A percentile compares a stretch with the other conserved stretches of the same genome.
Conservation (phyloP, 2,329 filamentous ascomycete genomes). For the Dothiorella sarmentorum region DNA sequence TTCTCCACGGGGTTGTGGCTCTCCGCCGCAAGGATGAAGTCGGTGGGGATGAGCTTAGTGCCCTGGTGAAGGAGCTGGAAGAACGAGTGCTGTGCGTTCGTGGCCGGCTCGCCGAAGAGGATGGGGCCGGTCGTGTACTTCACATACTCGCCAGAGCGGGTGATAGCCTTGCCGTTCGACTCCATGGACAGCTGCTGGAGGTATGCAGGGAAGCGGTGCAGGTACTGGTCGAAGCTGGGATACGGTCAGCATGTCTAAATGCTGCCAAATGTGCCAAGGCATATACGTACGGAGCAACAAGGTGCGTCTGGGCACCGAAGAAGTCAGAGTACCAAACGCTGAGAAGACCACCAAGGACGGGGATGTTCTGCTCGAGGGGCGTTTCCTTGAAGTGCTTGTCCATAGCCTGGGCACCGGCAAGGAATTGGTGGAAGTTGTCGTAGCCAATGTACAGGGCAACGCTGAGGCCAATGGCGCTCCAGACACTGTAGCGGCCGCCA, state of each 20-base stretch:
- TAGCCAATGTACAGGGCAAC: conserved; percentile 93
- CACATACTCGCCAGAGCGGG: conserved; percentile 78
- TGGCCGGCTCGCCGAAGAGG: conserved; percentile 95
- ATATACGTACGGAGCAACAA: conserved; percentile 79
- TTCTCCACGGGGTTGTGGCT: conserved; percentile 92
- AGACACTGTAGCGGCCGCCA: conserved; percentile 95
- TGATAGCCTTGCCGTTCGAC: conserved; percentile 97
- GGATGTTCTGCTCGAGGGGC: conserved; percentile 92
- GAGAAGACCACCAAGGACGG: conserved; percentile 82
- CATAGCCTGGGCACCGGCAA: conserved; percentile 92
- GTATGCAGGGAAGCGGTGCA: conserved; percentile 98
- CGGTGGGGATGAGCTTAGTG: conserved; percentile 96
- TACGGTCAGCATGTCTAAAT: conserved; percentile 21
- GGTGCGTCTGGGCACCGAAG: conserved; percentile 95
- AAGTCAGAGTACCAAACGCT: conserved; percentile 99
- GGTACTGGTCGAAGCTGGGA: conserved; percentile 89
- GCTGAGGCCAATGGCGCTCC: conserved; percentile 95
- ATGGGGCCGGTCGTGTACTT: conserved; percentile 98
- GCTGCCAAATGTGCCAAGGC: too few species aligned
- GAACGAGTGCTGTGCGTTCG: conserved; percentile 99
- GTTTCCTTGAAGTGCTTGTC: conserved; percentile 95
- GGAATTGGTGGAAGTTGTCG: conserved; percentile 97
- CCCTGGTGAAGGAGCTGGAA: conserved; percentile 99
- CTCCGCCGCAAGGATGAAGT: conserved; percentile 95
- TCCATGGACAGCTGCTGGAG: conserved; percentile 99